Evolutionary conservation across 176 grass and related monocot species (phyloP), one percentile per base, ranked within the genome.

Genomic region (Rhynchospora tenuis): DNA sequence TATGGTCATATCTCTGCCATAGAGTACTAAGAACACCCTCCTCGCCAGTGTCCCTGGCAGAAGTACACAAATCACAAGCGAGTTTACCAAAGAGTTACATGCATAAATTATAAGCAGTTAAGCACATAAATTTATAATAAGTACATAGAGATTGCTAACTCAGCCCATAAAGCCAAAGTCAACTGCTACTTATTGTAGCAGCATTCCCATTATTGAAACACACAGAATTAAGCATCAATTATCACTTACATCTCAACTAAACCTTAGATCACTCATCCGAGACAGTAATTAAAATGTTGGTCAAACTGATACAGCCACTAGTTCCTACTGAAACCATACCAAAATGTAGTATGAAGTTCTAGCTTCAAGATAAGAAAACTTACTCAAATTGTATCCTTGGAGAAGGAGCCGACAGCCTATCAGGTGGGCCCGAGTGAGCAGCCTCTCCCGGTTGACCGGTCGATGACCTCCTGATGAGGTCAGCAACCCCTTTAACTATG

Each of bases 401-500:
- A 27, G 81, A 85, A 70, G 92, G 92, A 33, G 87, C 87, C 79
- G 24, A 73, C 80, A 47, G 69, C 73, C 50, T 73, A 64, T 74
- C 72, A 46, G 81, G 63, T 71, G 71, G 42, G 77, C 80, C 3
- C 29, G 57, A 24, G 44, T 9, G 83, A 84, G 28, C 66, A 44
- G 79, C 86, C 24, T 77, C 46, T 2, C 57, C 82, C 17, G 85
- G 77, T 79, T 88, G 83, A 19, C 66, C 65, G 4, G 84, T 56
- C 50, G 92, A 87, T 47, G 92, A 90, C 86, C 90, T 97, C 78
- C 89, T 85, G 88, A 98, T 91, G 59, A 93, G 89, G 65, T 97
- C 94, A 45, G 91, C 94, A 62, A 97, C 94, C 24, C 92, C 95
- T 47, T 91, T 84, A 17, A 98, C 89, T 44, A 98, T 89, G 77